phyloP scores from a whole-genome alignment of 2,329 filamentous ascomycete species.

The Penicillium verrucosum region DNA sequence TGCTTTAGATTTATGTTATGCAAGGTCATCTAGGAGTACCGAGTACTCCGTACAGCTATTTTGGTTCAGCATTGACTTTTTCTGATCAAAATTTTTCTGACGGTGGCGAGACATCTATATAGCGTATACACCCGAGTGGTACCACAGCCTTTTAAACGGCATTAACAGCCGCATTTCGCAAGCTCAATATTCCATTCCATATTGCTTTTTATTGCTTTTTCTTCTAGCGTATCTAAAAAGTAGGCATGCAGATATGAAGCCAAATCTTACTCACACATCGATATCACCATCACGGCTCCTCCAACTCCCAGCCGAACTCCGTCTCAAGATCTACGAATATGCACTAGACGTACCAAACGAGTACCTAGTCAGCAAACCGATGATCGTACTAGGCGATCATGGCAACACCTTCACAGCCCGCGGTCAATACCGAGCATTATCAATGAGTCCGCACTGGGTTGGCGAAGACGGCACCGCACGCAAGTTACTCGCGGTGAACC shows the following conservation, averaged over 20 bases:
- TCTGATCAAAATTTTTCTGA: background rate
- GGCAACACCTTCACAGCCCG: constrained; percentile 34
- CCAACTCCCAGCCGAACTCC: constrained; percentile 31
- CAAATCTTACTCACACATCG: background rate
- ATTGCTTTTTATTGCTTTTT: background rate
- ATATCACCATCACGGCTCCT: constrained; percentile 21
- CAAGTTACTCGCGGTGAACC: constrained; percentile 32
- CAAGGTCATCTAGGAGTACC: background rate
- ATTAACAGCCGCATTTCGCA: background rate
- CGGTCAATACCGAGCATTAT: constrained; percentile 30
- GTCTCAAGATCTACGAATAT: constrained; percentile 36
- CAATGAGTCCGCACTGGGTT: constrained; percentile 36
- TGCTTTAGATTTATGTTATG: background rate
- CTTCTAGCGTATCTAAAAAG: background rate
- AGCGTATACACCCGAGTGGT: constrained; percentile 1
- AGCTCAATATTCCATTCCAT: background rate
- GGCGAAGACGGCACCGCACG: constrained; percentile 32
- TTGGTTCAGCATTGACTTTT: background rate
- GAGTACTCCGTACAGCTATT: background rate
- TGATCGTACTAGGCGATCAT: constrained; percentile 35
- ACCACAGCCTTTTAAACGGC: background rate
- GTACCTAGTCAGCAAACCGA: constrained; percentile 28
- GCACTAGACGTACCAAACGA: constrained; percentile 31
- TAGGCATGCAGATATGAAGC: background rate
- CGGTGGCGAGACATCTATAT: constrained; percentile 6